Evolutionary conservation across 1,139 yeast species (phyloP), one percentile per base, ranked within the genome.

Genomic region (Ogataea hybrid): DNA sequence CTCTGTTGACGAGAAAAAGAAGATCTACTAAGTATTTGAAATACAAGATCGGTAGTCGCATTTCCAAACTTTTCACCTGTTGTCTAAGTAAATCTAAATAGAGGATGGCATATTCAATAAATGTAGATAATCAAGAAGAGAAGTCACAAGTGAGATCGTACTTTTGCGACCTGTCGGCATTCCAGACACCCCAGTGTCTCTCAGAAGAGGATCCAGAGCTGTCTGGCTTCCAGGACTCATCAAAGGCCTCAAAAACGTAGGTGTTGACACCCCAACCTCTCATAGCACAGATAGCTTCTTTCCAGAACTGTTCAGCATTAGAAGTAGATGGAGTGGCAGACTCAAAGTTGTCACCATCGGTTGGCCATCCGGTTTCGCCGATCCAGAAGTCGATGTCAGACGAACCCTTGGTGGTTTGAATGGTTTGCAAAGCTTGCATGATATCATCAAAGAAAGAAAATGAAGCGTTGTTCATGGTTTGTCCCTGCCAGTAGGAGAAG

Each of bases 281-380:
- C 63, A 89, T 79, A 49, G 89, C 95, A 70, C 97, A 89, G 57
- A 90, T 72, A 53, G 87, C 95, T 58, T 86, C 77, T 65, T 81
- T 78, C 95, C 95, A 92, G 79, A 74, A 89, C 57, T 67, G 65
- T 61, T 74, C 71, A 48, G 97, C 97, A 61, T 87, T 88, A 37
- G 64, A 73, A 45, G 79, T 74, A 57, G 81, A 65, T 57, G 97
- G 96, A 36, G 67, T 62, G 43, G 92, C 67, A 51, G 59, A 42
- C 61, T 80, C 86, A 58, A 69, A 89, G 63, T 72, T 68, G 51
- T 88, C 80, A 65, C 98, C 98, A 10, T 74, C 81, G 34, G 96
- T 79, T 62, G 97, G 96, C 96, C 97, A 90, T 57, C 97, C 98
- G 53, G 97, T 92, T 75, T 92, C 97, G 64, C 97, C 97, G 59